A percentile compares a stretch with the other conserved stretches of the same genome.
Conservation (phyloP, 225 moss, liverwort and hornwort genomes). For the Climacium dendroides region DNA sequence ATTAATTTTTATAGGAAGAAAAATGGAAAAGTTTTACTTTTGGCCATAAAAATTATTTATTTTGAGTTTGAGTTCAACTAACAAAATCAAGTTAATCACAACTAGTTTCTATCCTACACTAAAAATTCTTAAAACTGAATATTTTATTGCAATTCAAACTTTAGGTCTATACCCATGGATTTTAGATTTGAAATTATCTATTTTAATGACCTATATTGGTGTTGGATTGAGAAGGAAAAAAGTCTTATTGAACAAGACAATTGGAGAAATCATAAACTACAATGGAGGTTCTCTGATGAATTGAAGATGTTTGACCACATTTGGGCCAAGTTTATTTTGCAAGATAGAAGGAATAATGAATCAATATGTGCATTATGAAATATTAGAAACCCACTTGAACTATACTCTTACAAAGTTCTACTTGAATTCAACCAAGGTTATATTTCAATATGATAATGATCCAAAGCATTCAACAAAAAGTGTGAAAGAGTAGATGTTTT, state of each 20-base stretch:
- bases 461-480: neutral
- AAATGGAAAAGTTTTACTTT: too few relatives aligned
- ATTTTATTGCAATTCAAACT: neutral
- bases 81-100: neutral
- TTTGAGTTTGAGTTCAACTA: neutral
- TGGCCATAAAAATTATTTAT: neutral
- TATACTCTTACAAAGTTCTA: fast-evolving
- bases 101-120: neutral
- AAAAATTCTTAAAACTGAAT: neutral
- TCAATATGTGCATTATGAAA: neutral
- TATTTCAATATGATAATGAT: neutral
- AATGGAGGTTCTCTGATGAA: neutral
- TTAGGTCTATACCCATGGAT: neutral
- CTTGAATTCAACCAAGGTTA: neutral
- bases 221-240: neutral
- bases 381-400: fast-evolving
- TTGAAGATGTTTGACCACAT: neutral
- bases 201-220: neutral
- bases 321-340: fast-evolving
- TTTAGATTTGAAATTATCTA: too few relatives aligned
- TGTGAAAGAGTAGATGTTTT: neutral
- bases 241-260: fast-evolving
- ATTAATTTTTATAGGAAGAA: too few relatives aligned
- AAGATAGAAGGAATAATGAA: neutral
- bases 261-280: fast-evolving